Base-by-base conservation (phyloP, 2,329 filamentous ascomycete species). In the Lecanicillium sp. region DNA sequence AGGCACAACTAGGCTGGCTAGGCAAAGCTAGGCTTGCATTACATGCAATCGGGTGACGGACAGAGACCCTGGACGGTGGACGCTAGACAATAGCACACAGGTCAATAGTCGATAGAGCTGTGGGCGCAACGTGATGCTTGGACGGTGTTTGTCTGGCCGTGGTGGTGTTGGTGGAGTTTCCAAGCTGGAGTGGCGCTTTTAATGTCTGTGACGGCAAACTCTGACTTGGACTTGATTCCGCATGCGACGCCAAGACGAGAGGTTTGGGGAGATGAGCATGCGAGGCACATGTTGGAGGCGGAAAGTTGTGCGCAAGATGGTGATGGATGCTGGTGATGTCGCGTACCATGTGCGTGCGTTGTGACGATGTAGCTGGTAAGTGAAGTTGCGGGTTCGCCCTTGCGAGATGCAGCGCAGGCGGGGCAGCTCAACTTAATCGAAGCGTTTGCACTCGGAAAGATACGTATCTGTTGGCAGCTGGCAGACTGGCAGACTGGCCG, bases 111-210 rank as follows among this genome's bases (percentile, higher is more conserved):
- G 35, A 30, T 38, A 35, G 20, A 17, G 26, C 6, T 8, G 35
- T 44, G 42, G 32, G 32, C 24, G 39, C 38, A 46, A 46, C 44
- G 44, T 46, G 44, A 46, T 39, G 35, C 7, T 32, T 20, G 44
- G 11, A 35, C 21, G 44, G 33, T 30, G 33, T 46, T 39, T 46
- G 44, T 38, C 44, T 46, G 44, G 44, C 30, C 44, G 39, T 46
- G 44, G n/a, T 39, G n/a, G 35, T 26, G 44, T 29, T 39, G 44
- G 44, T 46, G 44, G 44, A 46, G 44, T 39, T 46, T n/a, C n/a
- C n/a, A n/a, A n/a, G n/a, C n/a, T n/a, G 24, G 11, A 17, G 44
- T 46, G 44, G 44, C 44, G 44, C 39, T 32, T 23, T 26, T 30
- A 32, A 23, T 39, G 33, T 46, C 20, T 17, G 41, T 33, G 41